Conservation (phyloP, 2,329 filamentous ascomycete genomes). For the Neopestalotiopsis sp. region DNA sequence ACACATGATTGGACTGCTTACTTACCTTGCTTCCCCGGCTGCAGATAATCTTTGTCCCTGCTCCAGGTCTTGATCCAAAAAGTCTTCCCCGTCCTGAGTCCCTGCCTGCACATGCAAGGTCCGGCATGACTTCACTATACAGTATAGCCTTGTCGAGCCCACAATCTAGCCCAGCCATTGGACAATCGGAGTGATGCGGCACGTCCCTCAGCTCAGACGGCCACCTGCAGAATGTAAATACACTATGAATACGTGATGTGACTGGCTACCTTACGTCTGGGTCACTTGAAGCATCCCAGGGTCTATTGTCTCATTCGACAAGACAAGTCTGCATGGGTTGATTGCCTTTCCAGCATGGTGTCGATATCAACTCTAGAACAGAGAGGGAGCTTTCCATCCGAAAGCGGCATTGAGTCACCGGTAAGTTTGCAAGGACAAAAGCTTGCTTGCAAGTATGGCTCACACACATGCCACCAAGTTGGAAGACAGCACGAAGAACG, state of each 20-base stretch:
- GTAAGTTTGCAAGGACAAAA: neutral
- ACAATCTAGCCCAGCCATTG: neutral
- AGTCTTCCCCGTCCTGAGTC: neutral
- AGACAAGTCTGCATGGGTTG: neutral
- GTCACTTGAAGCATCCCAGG: neutral
- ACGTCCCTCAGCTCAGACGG: neutral
- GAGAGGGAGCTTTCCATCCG: too few species aligned
- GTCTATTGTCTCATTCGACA: neutral
- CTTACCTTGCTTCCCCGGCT: neutral
- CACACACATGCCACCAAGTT: neutral
- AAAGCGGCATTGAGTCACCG: neutral
- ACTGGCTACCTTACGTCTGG: neutral
- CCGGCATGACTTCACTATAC: neutral
- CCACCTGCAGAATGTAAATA: neutral
- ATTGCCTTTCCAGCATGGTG: neutral
- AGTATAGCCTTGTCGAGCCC: neutral
- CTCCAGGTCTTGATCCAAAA: neutral
- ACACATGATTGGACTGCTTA: neutral
- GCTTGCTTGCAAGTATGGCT: neutral
- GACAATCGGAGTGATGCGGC: neutral
- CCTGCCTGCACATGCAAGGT: neutral
- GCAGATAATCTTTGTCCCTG: neutral
- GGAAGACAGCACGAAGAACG: too few species aligned
- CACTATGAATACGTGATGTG: neutral
- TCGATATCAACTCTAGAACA: neutral